phyloP scores from a whole-genome alignment of 2,329 filamentous ascomycete species.

The Nigrograna mackinnonii region DNA sequence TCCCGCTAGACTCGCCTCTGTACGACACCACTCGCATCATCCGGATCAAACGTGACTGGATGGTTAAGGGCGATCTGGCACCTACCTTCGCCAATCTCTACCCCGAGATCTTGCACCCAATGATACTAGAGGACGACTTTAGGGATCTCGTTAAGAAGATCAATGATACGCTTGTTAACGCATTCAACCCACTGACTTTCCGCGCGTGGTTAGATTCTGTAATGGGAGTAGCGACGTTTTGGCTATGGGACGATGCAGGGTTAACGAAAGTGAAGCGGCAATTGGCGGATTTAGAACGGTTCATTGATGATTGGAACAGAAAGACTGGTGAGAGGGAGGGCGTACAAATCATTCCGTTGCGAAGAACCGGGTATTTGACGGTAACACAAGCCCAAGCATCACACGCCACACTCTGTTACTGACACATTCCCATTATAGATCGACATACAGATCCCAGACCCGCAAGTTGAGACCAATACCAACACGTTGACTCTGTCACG shows the following conservation, averaged over 20 bases:
- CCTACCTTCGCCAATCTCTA: conserved; percentile 95
- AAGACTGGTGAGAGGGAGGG: conserved; percentile 62
- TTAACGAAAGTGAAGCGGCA: conserved; percentile 74
- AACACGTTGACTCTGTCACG: too few relatives aligned
- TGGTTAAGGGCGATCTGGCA: conserved; percentile 84
- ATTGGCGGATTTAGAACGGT: conserved; percentile 72
- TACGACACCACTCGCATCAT: conserved; percentile 85
- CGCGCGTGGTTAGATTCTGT: conserved; percentile 80
- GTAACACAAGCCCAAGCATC: conserved; percentile 46
- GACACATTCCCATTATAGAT: conserved; percentile 54
- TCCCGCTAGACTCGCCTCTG: conserved; percentile 74
- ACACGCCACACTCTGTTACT: conserved; percentile 3
- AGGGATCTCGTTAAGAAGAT: conserved; percentile 78
- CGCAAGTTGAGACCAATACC: conserved; percentile 59
- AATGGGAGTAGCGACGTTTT: conserved; percentile 82
- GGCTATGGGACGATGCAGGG: conserved; percentile 92
- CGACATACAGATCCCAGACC: conserved; percentile 81
- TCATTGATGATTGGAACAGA: conserved; percentile 85
- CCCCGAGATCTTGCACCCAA: conserved; percentile 90
- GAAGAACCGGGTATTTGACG: conserved; percentile 86
- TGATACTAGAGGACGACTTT: conserved; percentile 85
- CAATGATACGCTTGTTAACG: conserved; percentile 75
- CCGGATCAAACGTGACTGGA: conserved; percentile 88
- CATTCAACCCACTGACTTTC: conserved; percentile 77
- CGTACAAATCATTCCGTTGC: conserved; percentile 76